Percentiles rank a stretch among this genome's conserved stretches.
These are phyloP conservation scores for Buddleja alternifolia DNA, from an alignment of 257 asterid species.

Conservation along the genomic window DNA sequence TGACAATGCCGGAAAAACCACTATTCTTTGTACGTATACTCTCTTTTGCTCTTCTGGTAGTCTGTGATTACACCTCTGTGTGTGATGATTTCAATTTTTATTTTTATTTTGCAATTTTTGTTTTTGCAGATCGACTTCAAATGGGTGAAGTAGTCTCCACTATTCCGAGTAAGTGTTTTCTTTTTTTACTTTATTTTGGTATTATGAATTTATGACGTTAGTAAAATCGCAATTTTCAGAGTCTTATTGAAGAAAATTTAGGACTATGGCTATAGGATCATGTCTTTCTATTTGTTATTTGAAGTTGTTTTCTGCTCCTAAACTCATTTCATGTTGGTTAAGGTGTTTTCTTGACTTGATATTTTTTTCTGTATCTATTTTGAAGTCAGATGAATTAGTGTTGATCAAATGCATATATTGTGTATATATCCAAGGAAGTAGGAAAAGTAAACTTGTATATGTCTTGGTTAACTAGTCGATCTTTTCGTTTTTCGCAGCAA, in stretches of 20 bases:
- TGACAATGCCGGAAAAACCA: slow-evolving; percentile 93
- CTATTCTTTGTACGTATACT: slow-evolving; percentile 66
- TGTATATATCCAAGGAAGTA: neutral
- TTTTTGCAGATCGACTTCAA: slow-evolving; percentile 86
- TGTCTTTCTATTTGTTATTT: slow-evolving; percentile 5
- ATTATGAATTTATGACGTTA: slow-evolving; percentile 12
- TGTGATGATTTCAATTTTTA: slow-evolving; percentile 3
- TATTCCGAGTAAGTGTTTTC: slow-evolving; percentile 68
- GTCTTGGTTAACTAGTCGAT: slow-evolving; percentile 18
- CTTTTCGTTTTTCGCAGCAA: slow-evolving; percentile 53
- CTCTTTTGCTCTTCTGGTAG: neutral
- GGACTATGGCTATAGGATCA: neutral
- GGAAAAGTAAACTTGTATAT: neutral
- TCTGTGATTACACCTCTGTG: neutral
- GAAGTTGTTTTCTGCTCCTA: slow-evolving; percentile 24
- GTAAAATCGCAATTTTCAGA: slow-evolving; percentile 12
- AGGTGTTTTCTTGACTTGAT: neutral
- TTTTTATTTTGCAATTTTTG: neutral
- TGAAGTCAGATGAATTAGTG: slow-evolving; percentile 12
- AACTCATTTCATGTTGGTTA: slow-evolving; percentile 1
- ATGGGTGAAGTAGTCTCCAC: slow-evolving; percentile 99
- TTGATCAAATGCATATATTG: slow-evolving; percentile 7
- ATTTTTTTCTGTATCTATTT: neutral
- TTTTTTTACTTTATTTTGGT: neutral
- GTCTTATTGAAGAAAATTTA: neutral